Conservation (phyloP, 2,329 filamentous ascomycete species). For the Penicillium brasilianum region DNA sequence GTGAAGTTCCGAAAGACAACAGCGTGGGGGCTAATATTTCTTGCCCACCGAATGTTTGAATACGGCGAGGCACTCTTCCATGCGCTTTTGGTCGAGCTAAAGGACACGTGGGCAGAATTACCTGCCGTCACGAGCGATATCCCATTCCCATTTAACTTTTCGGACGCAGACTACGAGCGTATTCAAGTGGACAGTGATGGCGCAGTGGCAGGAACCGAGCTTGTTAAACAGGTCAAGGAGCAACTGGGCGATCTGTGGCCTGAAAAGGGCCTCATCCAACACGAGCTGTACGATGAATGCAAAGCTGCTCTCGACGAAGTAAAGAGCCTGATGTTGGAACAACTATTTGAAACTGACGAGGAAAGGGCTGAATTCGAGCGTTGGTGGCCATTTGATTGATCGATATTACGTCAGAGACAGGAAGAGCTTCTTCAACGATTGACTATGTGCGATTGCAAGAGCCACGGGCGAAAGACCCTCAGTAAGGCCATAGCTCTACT, state of each 20-base stretch:
- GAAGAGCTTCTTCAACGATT: too few species aligned
- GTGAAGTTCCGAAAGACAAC: background rate
- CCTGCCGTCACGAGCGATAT: background rate
- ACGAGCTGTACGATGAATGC: background rate
- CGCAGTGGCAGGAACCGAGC: background rate
- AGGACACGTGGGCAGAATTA: background rate
- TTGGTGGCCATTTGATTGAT: background rate
- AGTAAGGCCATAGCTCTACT: too few species aligned
- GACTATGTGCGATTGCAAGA: too few species aligned
- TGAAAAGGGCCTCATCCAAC: background rate
- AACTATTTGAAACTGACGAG: background rate
- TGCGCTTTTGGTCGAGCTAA: background rate
- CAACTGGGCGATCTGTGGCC: background rate
- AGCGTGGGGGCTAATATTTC: background rate
- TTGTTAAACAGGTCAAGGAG: background rate
- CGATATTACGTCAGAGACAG: background rate
- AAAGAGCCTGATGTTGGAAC: background rate
- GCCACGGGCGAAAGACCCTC: too few species aligned
- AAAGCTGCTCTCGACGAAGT: background rate
- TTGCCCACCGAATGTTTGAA: slow-evolving; percentile 4
- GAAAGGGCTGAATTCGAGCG: background rate
- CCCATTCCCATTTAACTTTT: background rate
- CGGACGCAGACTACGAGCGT: background rate
- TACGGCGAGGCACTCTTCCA: background rate
- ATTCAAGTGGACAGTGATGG: background rate